Conservation (phyloP, 2,329 filamentous ascomycete genomes). For the Trichoderma cornu-damae region DNA sequence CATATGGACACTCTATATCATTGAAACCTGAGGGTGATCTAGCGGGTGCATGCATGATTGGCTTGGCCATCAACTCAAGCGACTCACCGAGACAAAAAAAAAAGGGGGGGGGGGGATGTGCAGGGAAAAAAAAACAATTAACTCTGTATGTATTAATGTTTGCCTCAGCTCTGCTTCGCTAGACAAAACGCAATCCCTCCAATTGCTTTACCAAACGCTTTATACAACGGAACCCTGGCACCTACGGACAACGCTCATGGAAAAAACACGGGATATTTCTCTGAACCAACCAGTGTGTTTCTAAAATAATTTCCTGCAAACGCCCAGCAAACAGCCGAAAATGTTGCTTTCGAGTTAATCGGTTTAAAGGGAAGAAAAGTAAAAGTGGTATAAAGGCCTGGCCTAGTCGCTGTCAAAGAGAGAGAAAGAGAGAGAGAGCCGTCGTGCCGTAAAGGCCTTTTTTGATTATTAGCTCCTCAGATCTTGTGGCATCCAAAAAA, state of each 20-base stretch:
- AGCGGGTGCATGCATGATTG: too few species aligned
- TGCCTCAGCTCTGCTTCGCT: not conserved
- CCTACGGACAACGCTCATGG: not conserved
- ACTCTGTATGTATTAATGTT: not conserved
- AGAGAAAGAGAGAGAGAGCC: too few species aligned
- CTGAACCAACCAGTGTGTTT: slow-evolving; percentile 1
- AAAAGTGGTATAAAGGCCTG: not conserved
- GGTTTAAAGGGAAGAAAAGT: not conserved
- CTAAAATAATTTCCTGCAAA: slow-evolving; percentile 5
- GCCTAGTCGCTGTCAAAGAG: not conserved
- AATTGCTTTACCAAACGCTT: not conserved
- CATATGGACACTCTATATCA: too few species aligned
- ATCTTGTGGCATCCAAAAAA: not conserved
- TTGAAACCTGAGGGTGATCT: too few species aligned
- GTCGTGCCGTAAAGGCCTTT: not conserved
- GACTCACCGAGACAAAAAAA: too few species aligned
- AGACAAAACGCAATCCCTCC: not conserved
- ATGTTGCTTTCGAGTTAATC: not conserved
- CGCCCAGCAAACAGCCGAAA: not conserved
- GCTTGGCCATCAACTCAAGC: too few species aligned
- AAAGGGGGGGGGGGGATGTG: too few species aligned
- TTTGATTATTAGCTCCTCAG: not conserved
- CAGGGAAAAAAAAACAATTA: not conserved
- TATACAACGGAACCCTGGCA: not conserved
- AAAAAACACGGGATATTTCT: not conserved